Conservation (phyloP, 2,329 filamentous ascomycete species). For the Colletotrichum tofieldiae region DNA sequence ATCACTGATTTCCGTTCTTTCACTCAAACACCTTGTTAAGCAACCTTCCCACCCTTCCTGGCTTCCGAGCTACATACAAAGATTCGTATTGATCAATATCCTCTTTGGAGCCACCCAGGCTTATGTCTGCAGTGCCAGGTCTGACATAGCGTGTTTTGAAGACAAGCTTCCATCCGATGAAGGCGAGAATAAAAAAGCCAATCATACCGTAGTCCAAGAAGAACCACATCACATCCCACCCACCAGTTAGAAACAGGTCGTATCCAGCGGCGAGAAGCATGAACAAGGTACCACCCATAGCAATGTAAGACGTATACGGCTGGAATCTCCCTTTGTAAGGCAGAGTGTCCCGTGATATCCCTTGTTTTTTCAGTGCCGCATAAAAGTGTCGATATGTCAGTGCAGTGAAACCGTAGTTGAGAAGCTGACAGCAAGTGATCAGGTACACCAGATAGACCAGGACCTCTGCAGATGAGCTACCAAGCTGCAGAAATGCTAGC, state of each 20-base stretch:
- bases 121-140: conserved; percentile 69
- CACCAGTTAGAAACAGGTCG: conserved; percentile 55
- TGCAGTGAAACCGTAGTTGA: conserved; percentile 67
- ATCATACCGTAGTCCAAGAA: conserved; percentile 72
- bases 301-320: conserved; percentile 69
- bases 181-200: conserved; percentile 68
- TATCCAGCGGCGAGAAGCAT: conserved; percentile 71
- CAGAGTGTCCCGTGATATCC: conserved; percentile 60
- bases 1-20: neutral
- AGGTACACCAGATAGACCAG: conserved; percentile 67
- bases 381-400: conserved; percentile 72
- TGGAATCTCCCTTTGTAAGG: conserved; percentile 73
- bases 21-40: neutral
- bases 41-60: neutral
- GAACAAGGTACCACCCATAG: conserved; percentile 57
- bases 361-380: conserved; percentile 65
- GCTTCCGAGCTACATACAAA: neutral
- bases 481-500: conserved; percentile 67
- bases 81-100: conserved; percentile 1
- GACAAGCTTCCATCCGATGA: conserved; percentile 74
- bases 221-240: conserved; percentile 65
- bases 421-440: conserved; percentile 62
- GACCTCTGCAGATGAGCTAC: conserved; percentile 62
- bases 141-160: conserved; percentile 70
- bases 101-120: neutral